A percentile compares a stretch with the other conserved stretches of the same genome.
Conservation (phyloP, 2,329 filamentous ascomycete genomes). For the Scedosporium dehoogii region DNA sequence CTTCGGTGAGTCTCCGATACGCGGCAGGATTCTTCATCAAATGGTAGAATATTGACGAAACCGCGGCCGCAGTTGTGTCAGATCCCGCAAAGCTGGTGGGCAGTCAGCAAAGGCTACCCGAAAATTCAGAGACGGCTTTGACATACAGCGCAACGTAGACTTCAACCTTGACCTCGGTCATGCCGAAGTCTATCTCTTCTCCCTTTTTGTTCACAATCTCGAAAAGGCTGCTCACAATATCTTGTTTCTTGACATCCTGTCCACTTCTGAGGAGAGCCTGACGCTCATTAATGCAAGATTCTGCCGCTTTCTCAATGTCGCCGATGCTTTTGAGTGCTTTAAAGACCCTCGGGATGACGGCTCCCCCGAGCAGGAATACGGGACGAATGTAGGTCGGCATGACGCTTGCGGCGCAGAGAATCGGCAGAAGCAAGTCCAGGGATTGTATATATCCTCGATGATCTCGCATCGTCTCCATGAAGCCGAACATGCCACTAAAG, state of each 20-base stretch:
- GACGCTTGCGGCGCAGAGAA: background rate
- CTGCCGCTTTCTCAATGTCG: background rate
- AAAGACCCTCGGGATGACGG: background rate
- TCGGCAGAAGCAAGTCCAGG: background rate
- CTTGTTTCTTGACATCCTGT: background rate
- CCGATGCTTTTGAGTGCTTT: background rate
- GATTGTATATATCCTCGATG: background rate
- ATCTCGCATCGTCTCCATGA: background rate
- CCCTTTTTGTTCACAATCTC: background rate
- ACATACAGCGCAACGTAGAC: background rate
- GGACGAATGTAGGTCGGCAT: background rate
- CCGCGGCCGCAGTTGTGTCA: background rate
- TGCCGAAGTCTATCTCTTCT: background rate
- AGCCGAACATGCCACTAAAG: conserved; percentile 3
- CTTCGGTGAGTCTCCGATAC: background rate
- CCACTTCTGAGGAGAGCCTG: background rate
- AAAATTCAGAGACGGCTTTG: background rate
- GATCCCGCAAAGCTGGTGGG: background rate
- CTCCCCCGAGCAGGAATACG: background rate
- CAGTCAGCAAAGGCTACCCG: background rate
- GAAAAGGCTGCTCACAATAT: background rate
- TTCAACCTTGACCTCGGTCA: background rate
- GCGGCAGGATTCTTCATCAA: background rate
- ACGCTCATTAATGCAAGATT: background rate
- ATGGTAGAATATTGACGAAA: background rate